These are phyloP conservation scores for Alternaria sp. DNA, from an alignment of 2,329 filamentous ascomycete genomes.

Conservation along the genomic window DNA sequence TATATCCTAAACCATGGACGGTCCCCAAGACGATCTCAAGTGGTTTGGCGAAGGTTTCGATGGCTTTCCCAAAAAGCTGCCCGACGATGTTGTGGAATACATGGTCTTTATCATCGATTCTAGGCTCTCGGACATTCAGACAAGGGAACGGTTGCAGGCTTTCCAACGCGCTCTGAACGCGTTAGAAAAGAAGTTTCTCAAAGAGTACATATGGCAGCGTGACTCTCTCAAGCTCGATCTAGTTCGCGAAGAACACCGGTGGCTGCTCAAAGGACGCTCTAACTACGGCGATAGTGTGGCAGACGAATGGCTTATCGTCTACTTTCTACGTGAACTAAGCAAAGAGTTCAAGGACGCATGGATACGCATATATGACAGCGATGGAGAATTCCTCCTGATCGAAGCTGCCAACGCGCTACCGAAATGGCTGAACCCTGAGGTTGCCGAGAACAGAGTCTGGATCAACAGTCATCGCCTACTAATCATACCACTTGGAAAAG, in stretches of 20 bases:
- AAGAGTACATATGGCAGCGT: slow-evolving; percentile 93
- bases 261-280: slow-evolving; percentile 75
- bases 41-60: slow-evolving; percentile 71
- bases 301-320: slow-evolving; percentile 97
- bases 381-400: slow-evolving; percentile 93
- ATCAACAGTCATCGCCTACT: slow-evolving; percentile 77
- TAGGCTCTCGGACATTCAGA: slow-evolving; percentile 59
- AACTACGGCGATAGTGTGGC: slow-evolving; percentile 94
- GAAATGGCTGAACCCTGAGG: slow-evolving; percentile 88
- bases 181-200: slow-evolving; percentile 69
- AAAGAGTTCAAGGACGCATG: slow-evolving; percentile 75
- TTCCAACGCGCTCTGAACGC: slow-evolving; percentile 72
- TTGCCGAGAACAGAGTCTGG: slow-evolving; percentile 88
- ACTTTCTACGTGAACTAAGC: slow-evolving; percentile 81
- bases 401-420: slow-evolving; percentile 90
- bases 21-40: slow-evolving; percentile 61
- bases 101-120: slow-evolving; percentile 74
- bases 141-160: slow-evolving; percentile 70
- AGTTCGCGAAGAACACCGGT: slow-evolving; percentile 62
- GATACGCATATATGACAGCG: slow-evolving; percentile 82
- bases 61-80: slow-evolving; percentile 70
- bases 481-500: slow-evolving; percentile 67
- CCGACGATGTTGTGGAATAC: slow-evolving; percentile 88
- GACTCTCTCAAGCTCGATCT: slow-evolving; percentile 76
- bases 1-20: slow-evolving; percentile 33